These are phyloP conservation scores for Pseudognaphalium luteoalbum DNA, from an alignment of 129 eudicot species.

Conservation along the genomic window DNA sequence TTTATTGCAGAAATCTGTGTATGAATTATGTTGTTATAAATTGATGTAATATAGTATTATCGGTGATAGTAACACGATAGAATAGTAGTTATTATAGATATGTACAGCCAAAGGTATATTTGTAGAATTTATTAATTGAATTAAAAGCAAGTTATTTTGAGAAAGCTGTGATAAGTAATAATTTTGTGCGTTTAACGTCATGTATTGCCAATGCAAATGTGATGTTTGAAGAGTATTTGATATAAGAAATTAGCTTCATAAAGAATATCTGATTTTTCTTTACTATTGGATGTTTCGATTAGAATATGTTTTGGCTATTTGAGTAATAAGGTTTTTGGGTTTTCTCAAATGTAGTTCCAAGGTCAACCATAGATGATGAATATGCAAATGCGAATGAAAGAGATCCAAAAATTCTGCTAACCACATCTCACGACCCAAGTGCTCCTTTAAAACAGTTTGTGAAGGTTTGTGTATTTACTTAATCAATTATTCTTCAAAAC, in stretches of 20 bases:
- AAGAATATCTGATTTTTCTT: background rate
- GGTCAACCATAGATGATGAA: conserved; percentile 84
- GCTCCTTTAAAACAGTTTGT: conserved; percentile 89
- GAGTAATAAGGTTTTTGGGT: background rate
- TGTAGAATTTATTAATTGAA: too few species aligned
- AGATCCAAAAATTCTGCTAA: conserved; percentile 87
- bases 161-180: too few species aligned
- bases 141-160: too few species aligned
- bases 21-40: too few species aligned
- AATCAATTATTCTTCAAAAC: background rate
- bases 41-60: too few species aligned
- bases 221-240: too few species aligned
- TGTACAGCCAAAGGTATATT: too few species aligned
- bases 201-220: too few species aligned
- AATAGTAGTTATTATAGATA: too few species aligned
- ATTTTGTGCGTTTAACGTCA: too few species aligned
- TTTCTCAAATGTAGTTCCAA: conserved; percentile 61
- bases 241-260: background rate
- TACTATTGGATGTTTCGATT: background rate
- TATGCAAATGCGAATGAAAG: conserved; percentile 78
- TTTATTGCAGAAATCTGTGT: too few species aligned
- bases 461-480: conserved; percentile 49
- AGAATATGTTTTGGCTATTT: background rate
- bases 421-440: conserved; percentile 92
- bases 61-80: too few species aligned